A percentile compares a stretch with the other conserved stretches of the same genome.
Conservation (phyloP, 352 stramenopile species). For the Aphanomyces stellatus region DNA sequence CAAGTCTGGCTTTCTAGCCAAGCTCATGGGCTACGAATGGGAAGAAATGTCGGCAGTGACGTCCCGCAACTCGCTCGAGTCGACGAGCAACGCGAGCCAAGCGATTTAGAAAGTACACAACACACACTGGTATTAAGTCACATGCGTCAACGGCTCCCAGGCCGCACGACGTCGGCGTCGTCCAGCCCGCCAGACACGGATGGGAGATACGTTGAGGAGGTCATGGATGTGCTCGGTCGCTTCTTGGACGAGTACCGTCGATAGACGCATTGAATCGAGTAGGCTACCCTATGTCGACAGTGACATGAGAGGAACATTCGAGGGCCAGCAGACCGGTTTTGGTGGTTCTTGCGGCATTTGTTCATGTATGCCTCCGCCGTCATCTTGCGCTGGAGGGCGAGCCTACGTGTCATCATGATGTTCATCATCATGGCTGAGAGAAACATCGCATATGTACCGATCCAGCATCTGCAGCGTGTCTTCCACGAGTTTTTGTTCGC, state of each 20-base stretch:
- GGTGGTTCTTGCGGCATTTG: not conserved
- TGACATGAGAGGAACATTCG: not conserved
- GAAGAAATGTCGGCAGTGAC: constrained; percentile 40
- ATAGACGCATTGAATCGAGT: not conserved
- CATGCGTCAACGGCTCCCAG: not conserved
- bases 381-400: not conserved
- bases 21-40: constrained; percentile 78
- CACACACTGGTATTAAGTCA: not conserved
- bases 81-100: not conserved
- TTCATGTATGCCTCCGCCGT: not conserved
- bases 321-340: not conserved
- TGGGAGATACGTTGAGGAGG: not conserved
- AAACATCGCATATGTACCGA: not conserved
- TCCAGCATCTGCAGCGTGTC: not conserved
- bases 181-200: not conserved
- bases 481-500: not conserved
- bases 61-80: not conserved
- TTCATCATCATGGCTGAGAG: not conserved
- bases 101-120: not conserved
- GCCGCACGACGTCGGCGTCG: not conserved
- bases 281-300: not conserved
- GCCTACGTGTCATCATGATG: not conserved
- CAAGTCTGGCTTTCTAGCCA: constrained; percentile 76
- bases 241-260: not conserved
- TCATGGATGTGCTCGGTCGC: not conserved